Base-by-base conservation (phyloP, 2,329 filamentous ascomycete genomes). In the Fusarium sp. region DNA sequence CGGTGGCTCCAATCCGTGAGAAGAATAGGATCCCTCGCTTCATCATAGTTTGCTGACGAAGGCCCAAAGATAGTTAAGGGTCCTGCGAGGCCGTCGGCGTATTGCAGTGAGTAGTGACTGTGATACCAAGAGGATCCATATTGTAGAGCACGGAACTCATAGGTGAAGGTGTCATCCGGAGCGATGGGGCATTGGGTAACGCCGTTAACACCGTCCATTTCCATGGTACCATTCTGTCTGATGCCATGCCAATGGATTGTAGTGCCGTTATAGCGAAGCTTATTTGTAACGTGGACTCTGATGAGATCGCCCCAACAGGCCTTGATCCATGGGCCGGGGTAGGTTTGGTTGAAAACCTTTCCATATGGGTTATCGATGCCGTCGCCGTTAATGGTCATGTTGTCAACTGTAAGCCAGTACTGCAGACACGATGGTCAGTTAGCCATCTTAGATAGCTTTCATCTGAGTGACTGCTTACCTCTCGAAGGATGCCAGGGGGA, bases 101-200 rank as follows among this genome's bases (percentile, higher is more conserved):
- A 71, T 45, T 73, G 71, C 13, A 73, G 57, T 18, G 44, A 69
- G 46, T 68, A 73, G 35, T 73, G 70, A 20, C 69, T 70, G 20
- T 73, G 69, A 32, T 70, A 73, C 69, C 70, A 73, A 3, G 70
- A 60, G 3, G 45, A 58, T 14, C 69, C 69, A 45, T 73, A 70
- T 35, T 73, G 69, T 6, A 49, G 23, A 3, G 67, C 70, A 14
- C 60, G 53, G 38, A 69, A 70, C 18, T 57, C 64, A 20, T 70
- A 73, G 12, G 66, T 64, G 41, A 23, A 57, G 3, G 42, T 50
- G 20, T 50, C 54, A 3, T 50, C 9, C 5, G 54, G 54, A 15
- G 54, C 44, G 0, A 50, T 50, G 5, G 54, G 54, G 11, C 54
- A 50, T 57, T 57, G 54, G 6, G 54, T 57, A 10, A 57, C 54